A percentile compares a stretch with the other conserved stretches of the same genome.
Evolutionary conservation across 2,329 filamentous ascomycete species (phyloP).

Genomic region (Colletotrichum chrysophilum): DNA sequence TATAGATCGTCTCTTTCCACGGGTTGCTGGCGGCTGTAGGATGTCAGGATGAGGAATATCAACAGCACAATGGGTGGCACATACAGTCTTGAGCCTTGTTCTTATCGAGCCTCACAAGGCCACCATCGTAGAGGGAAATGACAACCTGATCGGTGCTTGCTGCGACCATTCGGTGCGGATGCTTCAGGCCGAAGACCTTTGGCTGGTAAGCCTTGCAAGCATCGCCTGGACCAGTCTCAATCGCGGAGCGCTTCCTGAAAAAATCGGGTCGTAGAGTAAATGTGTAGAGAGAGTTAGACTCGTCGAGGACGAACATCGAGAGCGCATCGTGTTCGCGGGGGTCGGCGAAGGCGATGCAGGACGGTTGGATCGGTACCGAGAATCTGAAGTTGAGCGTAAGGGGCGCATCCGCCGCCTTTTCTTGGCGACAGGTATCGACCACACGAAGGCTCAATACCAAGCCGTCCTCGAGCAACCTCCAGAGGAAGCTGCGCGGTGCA

Average conservation of each 20-base stretch:
- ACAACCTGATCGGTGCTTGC: conserved; percentile 76
- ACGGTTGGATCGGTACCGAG: conserved; percentile 71
- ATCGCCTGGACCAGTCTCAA: conserved; percentile 76
- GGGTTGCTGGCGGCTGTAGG: conserved; percentile 32
- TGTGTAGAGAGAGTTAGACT: conserved; percentile 80
- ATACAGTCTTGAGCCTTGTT: conserved; percentile 53
- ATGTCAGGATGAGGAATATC: conserved; percentile 21
- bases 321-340: conserved; percentile 78
- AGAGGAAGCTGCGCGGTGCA: conserved; percentile 86
- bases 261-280: conserved; percentile 83
- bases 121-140: conserved; percentile 81
- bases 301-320: conserved; percentile 80
- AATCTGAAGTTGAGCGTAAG: conserved; percentile 82
- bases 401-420: conserved; percentile 70
- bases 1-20: conserved; percentile 78
- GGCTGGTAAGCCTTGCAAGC: conserved; percentile 78
- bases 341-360: conserved; percentile 85
- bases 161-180: conserved; percentile 81
- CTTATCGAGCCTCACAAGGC: conserved; percentile 73
- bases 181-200: conserved; percentile 76
- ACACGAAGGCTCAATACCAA: conserved; percentile 82
- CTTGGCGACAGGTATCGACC: conserved; percentile 78
- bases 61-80: conserved; percentile 23
- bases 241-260: conserved; percentile 72
- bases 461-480: conserved; percentile 84